These are phyloP conservation scores for Mucor indicus DNA, from an alignment of 371 early-diverging fungal species.

Conservation along the genomic window DNA sequence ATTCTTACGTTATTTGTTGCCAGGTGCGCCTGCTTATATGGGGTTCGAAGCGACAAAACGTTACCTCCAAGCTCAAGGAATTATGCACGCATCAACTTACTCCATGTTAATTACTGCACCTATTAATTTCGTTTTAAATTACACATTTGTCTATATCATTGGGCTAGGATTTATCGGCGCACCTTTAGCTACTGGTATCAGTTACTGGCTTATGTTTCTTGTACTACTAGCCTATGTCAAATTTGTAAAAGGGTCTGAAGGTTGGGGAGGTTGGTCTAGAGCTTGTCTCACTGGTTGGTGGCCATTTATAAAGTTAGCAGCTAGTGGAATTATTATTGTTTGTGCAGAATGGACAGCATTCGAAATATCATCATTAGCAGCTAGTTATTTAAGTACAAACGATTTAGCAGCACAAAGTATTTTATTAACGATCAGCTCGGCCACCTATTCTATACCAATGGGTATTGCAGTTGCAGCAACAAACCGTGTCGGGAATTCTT, in stretches of 20 bases:
- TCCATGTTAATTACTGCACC: conserved; percentile 71
- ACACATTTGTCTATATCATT: conserved; percentile 68
- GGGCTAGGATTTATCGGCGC: conserved; percentile 82
- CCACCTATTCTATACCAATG: conserved; percentile 72
- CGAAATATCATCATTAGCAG: conserved; percentile 46
- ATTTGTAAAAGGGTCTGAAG: conserved; percentile 63
- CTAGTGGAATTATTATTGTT: conserved; percentile 69
- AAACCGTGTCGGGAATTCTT: conserved; percentile 79
- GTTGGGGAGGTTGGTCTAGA: conserved; percentile 87
- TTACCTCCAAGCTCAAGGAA: conserved; percentile 82
- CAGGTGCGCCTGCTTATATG: conserved; percentile 73
- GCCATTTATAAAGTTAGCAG: conserved; percentile 68
- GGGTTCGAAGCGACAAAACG: conserved; percentile 78
- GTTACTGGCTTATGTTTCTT: conserved; percentile 69
- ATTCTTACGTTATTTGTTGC: conserved; percentile 66
- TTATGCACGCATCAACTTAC: conserved; percentile 78
- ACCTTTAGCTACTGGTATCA: conserved; percentile 74
- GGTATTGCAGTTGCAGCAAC: conserved; percentile 74
- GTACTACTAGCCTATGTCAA: conserved; percentile 61
- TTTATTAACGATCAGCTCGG: conserved; percentile 66
- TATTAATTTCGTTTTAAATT: conserved; percentile 73
- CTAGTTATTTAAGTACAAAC: conserved; percentile 72
- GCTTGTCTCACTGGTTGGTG: conserved; percentile 64
- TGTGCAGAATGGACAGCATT: conserved; percentile 76
- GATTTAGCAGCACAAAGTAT: conserved; percentile 87